Evolutionary conservation across 768 basidiomycete species (phyloP).

Genomic region (Pleurotus djamor): DNA sequence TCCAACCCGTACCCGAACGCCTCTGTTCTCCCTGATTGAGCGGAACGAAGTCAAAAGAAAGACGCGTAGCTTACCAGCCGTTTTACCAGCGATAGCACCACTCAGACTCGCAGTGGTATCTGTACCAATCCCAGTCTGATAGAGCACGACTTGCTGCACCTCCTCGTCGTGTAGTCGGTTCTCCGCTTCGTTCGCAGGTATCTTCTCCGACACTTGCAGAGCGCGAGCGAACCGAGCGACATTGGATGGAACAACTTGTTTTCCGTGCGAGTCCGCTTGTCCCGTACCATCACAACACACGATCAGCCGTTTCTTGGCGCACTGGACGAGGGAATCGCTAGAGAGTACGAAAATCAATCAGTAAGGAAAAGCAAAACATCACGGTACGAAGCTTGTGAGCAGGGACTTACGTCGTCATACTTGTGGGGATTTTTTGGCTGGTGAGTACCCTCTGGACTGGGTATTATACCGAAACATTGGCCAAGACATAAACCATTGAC

Average conservation of each 20-base stretch:
- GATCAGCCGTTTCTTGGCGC: conserved; percentile 1
- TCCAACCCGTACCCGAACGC: conserved; percentile 1
- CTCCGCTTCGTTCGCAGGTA: neutral
- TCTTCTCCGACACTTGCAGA: neutral
- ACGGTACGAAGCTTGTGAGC: too few relatives aligned
- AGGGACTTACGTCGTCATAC: too few relatives aligned
- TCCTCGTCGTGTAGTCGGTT: neutral
- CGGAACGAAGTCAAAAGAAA: neutral
- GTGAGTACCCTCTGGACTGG: too few relatives aligned
- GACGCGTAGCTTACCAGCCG: neutral
- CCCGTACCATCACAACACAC: conserved; percentile 7
- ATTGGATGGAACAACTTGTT: neutral
- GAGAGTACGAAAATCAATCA: neutral
- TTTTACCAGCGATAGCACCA: neutral
- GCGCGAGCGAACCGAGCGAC: conserved; percentile 1
- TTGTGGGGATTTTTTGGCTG: too few relatives aligned
- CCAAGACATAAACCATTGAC: too few relatives aligned
- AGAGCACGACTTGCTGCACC: conserved; percentile 4
- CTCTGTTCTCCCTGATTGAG: neutral
- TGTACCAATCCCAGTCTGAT: neutral
- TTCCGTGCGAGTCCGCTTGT: neutral
- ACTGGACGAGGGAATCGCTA: conserved; percentile 4
- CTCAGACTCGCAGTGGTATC: neutral
- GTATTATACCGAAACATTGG: too few relatives aligned
- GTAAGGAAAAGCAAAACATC: too few relatives aligned